A percentile compares a stretch with the other conserved stretches of the same genome.
These are phyloP conservation scores for Medicago ruthenica DNA, from an alignment of 306 rosid species.

Conservation along the genomic window DNA sequence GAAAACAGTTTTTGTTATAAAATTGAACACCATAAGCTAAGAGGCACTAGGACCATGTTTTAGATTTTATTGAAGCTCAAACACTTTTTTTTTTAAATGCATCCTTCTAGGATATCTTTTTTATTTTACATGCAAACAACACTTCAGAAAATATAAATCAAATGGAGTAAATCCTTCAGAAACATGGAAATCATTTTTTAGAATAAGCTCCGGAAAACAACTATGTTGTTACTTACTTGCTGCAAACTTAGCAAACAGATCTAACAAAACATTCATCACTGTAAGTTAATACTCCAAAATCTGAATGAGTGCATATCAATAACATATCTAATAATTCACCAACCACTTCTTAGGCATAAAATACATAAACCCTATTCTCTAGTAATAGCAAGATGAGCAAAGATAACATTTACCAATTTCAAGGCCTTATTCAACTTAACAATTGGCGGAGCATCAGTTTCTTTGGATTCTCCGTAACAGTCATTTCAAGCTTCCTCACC, in stretches of 20 bases:
- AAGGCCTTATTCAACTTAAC: slow-evolving; percentile 71
- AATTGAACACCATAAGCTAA: slow-evolving; percentile 2
- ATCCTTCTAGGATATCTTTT: neutral
- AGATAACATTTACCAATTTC: slow-evolving; percentile 66
- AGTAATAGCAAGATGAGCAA: neutral
- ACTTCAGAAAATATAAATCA: neutral
- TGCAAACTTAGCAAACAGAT: slow-evolving; percentile 11
- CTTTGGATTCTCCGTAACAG: slow-evolving; percentile 47
- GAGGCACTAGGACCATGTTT: neutral
- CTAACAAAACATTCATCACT: slow-evolving; percentile 17
- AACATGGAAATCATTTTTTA: neutral
- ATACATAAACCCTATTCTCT: slow-evolving; percentile 3
- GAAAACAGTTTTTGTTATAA: neutral
- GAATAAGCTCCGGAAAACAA: neutral
- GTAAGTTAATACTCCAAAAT: slow-evolving; percentile 15
- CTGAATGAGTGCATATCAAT: slow-evolving; percentile 25
- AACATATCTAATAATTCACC: slow-evolving; percentile 21
- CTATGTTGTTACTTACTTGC: neutral
- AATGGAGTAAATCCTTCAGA: neutral
- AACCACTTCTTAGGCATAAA: slow-evolving; percentile 20
- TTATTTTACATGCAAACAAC: neutral
- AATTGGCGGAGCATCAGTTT: slow-evolving; percentile 56
- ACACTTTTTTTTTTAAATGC: neutral
- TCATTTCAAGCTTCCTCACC: slow-evolving; percentile 51
- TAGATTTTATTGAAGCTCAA: neutral